These are phyloP conservation scores for Breviolum minutum DNA, from an alignment of 73 alveolate species.

Conservation along the genomic window DNA sequence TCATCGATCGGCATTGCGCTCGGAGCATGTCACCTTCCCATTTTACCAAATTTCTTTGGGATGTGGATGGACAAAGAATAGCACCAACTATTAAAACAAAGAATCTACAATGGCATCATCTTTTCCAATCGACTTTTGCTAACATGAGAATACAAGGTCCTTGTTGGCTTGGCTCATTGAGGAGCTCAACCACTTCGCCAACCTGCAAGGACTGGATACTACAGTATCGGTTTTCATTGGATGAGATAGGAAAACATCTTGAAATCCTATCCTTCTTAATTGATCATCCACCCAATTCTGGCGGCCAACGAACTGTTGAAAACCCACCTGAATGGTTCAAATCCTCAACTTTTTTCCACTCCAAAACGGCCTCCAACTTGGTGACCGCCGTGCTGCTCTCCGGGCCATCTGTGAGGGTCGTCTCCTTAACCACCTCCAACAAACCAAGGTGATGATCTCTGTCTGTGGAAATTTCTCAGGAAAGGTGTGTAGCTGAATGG, in stretches of 20 bases:
- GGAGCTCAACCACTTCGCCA: conserved; percentile 54
- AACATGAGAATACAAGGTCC: neutral
- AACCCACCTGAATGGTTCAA: too few relatives aligned
- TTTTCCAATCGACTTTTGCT: neutral
- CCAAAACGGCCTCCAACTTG: neutral
- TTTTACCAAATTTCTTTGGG: too few relatives aligned
- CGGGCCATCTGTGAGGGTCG: conserved; percentile 20
- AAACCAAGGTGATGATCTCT: neutral
- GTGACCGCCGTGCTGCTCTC: neutral
- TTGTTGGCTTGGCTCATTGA: conserved; percentile 6
- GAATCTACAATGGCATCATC: too few relatives aligned
- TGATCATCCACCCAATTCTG: too few relatives aligned
- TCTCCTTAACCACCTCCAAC: conserved; percentile 31
- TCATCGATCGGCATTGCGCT: conserved; percentile 43
- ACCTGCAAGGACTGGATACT: neutral
- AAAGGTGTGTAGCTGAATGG: too few relatives aligned
- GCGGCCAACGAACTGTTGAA: too few relatives aligned
- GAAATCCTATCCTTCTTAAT: too few relatives aligned
- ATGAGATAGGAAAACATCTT: too few relatives aligned
- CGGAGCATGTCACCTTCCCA: conserved; percentile 28
- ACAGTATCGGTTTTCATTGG: too few relatives aligned
- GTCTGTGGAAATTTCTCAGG: too few relatives aligned
- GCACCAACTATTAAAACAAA: too few relatives aligned
- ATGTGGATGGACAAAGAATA: too few relatives aligned
- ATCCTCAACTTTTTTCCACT: neutral